phyloP scores from a whole-genome alignment of 306 rosid species.

The Dalbergia cochinchinensis region DNA sequence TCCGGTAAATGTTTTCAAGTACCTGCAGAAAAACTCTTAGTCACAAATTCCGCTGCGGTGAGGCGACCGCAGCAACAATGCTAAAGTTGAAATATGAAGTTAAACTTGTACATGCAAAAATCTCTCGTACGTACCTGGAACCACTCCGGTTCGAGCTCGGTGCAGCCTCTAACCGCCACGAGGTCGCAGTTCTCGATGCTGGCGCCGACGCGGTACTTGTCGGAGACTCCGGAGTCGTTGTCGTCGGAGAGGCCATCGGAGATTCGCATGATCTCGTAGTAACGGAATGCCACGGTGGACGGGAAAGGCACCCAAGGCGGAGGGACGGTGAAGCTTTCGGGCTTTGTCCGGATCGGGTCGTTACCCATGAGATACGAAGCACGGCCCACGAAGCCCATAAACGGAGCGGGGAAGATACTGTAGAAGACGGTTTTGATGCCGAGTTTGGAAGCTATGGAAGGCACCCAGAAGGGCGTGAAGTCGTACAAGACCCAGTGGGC shows the following conservation, averaged over 20 bases:
- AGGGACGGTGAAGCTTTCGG: conserved; percentile 34
- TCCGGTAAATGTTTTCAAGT: conserved; percentile 20
- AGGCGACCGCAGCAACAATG: too few species aligned
- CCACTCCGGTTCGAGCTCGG: conserved; percentile 48
- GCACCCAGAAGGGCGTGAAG: conserved; percentile 47
- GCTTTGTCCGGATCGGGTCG: conserved; percentile 5
- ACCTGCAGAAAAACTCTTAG: too few species aligned
- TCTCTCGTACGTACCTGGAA: too few species aligned
- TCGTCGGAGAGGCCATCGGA: neutral
- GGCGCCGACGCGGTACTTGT: neutral
- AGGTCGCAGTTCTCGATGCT: neutral
- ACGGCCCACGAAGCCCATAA: neutral
- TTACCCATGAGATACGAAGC: neutral
- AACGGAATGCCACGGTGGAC: conserved; percentile 29
- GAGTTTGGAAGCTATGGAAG: conserved; percentile 23
- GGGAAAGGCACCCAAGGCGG: conserved; percentile 54
- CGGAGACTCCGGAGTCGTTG: neutral
- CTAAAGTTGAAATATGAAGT: too few species aligned
- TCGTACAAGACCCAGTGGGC: conserved; percentile 60
- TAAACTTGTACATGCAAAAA: too few species aligned
- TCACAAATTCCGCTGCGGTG: too few species aligned
- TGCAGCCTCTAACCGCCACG: conserved; percentile 35
- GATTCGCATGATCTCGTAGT: conserved; percentile 44
- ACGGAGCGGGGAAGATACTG: conserved; percentile 23
- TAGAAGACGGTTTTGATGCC: conserved; percentile 46